Evolutionary conservation across 441 rosid species (phyloP), one percentile per base, ranked within the genome.

Genomic region (Metrosideros polymorpha): DNA sequence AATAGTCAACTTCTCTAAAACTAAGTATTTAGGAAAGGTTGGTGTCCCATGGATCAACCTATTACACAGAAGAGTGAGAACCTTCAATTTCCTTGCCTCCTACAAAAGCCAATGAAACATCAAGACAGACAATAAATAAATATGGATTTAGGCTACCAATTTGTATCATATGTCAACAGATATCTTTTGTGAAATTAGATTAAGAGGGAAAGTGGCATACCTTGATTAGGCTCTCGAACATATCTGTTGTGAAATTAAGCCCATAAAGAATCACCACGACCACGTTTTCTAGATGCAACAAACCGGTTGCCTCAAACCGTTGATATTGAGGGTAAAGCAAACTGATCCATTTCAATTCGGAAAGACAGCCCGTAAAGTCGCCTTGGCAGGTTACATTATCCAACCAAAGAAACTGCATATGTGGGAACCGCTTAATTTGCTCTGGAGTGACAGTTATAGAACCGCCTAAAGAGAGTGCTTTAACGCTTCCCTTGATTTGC

Each of bases 261-360:
- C 12, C 2, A 54, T 0, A 0, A 24, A 54, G 12, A 9, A 24
- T 9, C 13, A 0, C 57, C 57, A 54, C 57, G 24, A 54, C 57
- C 6, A 0, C 13, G 13, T 54, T 54, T 54, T 54, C 13, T 9
- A 54, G 57, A 54, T 24, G 57, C 57, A 24, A 45, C 49, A 9
- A 54, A 54, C 1, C 2, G 5, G n/a, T 54, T 24, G 57, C 57
- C 57, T 24, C n/a, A 25, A 9, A 54, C 8, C 2, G 1, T 3
- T 1, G 0, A 53, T n/a, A n/a, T n/a, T 1, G 0, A 22, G 5
- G 0, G 0, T 22, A 22, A 0, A 0, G 0, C 57, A 22, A 54
- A 54, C 5, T 14, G n/a, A 54, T 24, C 57, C 57, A 54, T 54
- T 4, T 54, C n/a, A 54, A 24, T 13, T 9, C 6, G 1, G 13